phyloP scores from a whole-genome alignment of 108 stramenopile genomes.

The Bacterosira constricta region DNA sequence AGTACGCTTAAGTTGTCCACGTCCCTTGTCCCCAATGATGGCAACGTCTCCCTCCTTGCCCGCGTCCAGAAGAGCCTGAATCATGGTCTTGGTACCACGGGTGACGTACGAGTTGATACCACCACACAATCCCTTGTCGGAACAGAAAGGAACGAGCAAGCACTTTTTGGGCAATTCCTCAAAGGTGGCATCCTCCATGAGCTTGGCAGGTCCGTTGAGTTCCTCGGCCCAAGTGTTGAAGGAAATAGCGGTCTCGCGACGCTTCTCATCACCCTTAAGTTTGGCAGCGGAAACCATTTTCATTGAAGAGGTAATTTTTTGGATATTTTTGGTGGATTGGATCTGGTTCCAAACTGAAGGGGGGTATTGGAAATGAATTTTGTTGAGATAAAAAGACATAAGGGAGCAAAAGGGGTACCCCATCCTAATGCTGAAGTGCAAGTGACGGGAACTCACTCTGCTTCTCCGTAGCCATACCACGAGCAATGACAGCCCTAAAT shows the following conservation, averaged over 20 bases:
- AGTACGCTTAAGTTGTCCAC: conserved; percentile 86
- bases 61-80: conserved; percentile 59
- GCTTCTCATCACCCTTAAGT: conserved; percentile 97
- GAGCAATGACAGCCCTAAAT: conserved; percentile 47
- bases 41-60: conserved; percentile 91
- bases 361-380: background rate
- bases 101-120: conserved; percentile 97
- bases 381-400: background rate
- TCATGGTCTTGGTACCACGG: conserved; percentile 68
- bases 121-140: conserved; percentile 99
- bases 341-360: conserved; percentile 92
- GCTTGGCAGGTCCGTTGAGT: conserved; percentile 58
- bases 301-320: conserved; percentile 99
- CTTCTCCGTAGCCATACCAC: conserved; percentile 93
- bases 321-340: conserved; percentile 97
- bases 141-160: conserved; percentile 91
- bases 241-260: conserved; percentile 67
- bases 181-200: conserved; percentile 67
- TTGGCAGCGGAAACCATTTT: conserved; percentile 99
- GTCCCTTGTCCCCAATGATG: conserved; percentile 98
- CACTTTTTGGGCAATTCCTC: conserved; percentile 88
- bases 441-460: conserved; percentile 58
- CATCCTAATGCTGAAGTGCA: background rate
- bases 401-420: background rate
- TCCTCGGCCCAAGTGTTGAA: conserved; percentile 84